phyloP scores from a whole-genome alignment of 2,329 filamentous ascomycete species.

The Westerdykella aurantiaca region DNA sequence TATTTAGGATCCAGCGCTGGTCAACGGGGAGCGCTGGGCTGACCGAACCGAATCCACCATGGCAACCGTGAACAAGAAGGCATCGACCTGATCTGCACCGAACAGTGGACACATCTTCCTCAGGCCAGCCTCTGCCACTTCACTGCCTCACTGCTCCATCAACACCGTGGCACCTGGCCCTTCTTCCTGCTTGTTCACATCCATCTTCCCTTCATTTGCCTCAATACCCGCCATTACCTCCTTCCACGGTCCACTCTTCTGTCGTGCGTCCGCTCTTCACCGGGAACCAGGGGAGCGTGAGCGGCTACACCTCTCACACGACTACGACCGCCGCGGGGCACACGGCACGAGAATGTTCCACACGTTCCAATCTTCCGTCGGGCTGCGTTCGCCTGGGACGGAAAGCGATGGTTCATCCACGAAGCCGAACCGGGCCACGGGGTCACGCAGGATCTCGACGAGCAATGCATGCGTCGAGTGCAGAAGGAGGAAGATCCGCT shows the following conservation, averaged over 20 bases:
- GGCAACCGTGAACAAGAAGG: constrained; percentile 7
- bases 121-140: constrained; percentile 13
- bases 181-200: neutral
- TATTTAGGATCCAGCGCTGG: constrained; percentile 16
- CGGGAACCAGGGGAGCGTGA: no score
- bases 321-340: neutral
- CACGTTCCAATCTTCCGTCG: constrained; percentile 39
- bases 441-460: constrained; percentile 43
- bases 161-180: neutral
- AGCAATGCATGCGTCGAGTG: constrained; percentile 67
- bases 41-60: constrained; percentile 1
- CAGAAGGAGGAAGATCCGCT: constrained; percentile 76
- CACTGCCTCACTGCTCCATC: neutral
- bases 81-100: no score
- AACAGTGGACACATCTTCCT: neutral
- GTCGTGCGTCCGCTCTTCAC: no score
- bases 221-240: no score
- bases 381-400: constrained; percentile 26
- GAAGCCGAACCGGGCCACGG: constrained; percentile 33
- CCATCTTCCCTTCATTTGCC: neutral
- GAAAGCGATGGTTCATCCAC: constrained; percentile 28
- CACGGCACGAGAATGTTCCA: constrained; percentile 37
- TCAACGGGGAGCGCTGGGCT: neutral
- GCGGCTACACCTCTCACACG: no score
- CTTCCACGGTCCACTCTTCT: no score